Evolutionary conservation across 768 basidiomycete genomes (phyloP), one percentile per base, ranked within the genome.

Genomic region (Gymnopilus junonius): DNA sequence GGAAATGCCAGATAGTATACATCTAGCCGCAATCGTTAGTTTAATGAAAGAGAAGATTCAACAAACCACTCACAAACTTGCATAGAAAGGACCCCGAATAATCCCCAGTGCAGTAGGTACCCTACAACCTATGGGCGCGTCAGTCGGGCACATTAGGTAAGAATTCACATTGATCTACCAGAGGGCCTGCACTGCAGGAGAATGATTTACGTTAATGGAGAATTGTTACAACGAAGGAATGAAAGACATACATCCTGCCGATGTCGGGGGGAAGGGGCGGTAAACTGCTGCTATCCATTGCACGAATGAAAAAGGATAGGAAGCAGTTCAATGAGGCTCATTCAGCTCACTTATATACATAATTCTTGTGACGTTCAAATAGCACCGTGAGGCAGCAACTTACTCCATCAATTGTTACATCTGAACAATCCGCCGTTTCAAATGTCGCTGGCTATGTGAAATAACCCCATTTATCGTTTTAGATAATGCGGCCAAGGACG

Each of bases 1-100:
- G 76, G 71, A 46, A 77, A 77, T 8, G 74, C 71, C 14, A 76
- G 71, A 46, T 74, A 73, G 46, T 76, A 77, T 27, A 73, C 68
- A 56, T 75, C 76, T 76, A 37, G 43, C 1, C 8, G 17, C 2
- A 17, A 14, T 48, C 11, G 20, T 46, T 48, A 39, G 23, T 21
- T 37, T 21, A 29, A 0, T 8, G 21, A 32, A 5, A 17, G 51
- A 14, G 4, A 17, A 12, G 10, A 21, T 7, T 14, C 8, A 20
- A 14, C 25, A 7, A 1, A 34, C 27, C 25, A 67, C 74, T 59
- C 56, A 75, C 73, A 75, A 40, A 76, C 71, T 74, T 75, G 73
- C 21, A 72, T 64, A 1, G 70, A 66, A 17, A 76, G 67, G 1
- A 74, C 69, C 32, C 75, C 75, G 55, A 65, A 73, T 17, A 76